Percentiles rank a stretch among this genome's conserved stretches.
Evolutionary conservation across 371 early-diverging fungal genomes (phyloP).

Genomic region (Blakeslea trispora): DNA sequence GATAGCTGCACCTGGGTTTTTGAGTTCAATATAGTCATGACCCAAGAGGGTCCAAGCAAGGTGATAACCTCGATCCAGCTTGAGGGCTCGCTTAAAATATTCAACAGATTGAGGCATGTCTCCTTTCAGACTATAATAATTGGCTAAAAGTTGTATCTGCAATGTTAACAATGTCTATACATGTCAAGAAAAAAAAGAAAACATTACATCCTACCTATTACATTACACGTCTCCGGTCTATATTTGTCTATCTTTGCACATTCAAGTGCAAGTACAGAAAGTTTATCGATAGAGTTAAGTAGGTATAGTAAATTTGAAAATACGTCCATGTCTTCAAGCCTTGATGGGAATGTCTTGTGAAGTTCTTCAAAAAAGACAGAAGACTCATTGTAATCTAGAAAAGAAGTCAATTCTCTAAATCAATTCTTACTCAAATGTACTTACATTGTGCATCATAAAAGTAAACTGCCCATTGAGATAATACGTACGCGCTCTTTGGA

Average conservation of each 20-base stretch:
- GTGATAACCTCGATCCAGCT: conserved; percentile 75
- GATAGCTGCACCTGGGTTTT: conserved; percentile 86
- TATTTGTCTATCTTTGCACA: conserved; percentile 77
- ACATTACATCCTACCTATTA: too few relatives aligned
- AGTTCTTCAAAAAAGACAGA: conserved; percentile 71
- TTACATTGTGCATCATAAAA: conserved; percentile 44
- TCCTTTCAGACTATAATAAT: conserved; percentile 82
- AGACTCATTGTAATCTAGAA: conserved; percentile 71
- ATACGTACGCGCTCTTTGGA: conserved; percentile 63
- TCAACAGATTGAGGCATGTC: conserved; percentile 87
- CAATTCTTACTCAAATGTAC: not conserved
- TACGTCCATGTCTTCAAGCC: conserved; percentile 85
- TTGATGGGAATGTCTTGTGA: conserved; percentile 65
- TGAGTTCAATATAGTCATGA: conserved; percentile 93
- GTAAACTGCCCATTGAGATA: conserved; percentile 60
- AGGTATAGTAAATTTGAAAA: conserved; percentile 92
- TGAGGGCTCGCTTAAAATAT: conserved; percentile 83
- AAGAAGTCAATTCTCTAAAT: not conserved
- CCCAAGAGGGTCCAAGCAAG: conserved; percentile 94
- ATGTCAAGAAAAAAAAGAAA: too few relatives aligned
- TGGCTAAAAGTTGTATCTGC: too few relatives aligned
- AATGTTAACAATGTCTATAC: too few relatives aligned
- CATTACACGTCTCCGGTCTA: conserved; percentile 86
- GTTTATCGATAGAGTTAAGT: conserved; percentile 64
- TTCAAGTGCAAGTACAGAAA: conserved; percentile 81